Base-by-base conservation (phyloP, 768 basidiomycete genomes). In the Naganishia kalamii region DNA sequence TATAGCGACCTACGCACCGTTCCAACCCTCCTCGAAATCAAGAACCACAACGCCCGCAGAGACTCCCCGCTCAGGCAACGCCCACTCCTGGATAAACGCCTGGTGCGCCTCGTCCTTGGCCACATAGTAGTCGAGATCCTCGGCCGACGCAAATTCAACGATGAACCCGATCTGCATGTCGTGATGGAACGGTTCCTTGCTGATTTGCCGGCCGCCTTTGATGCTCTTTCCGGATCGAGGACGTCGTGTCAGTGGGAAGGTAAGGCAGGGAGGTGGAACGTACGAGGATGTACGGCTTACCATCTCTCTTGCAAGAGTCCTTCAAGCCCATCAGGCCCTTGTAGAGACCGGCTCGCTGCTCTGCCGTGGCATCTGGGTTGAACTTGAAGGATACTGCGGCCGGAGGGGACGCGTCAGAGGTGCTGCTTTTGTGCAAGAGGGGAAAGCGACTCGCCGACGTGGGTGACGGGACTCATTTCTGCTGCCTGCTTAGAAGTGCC, bases 251-350 rank as follows among this genome's bases (percentile, higher is more conserved):
- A 37, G 33, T n/a, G 4, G 21, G 62, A 37, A 1, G 35, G 27
- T 25, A n/a, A n/a, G n/a, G 50, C 17, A 23, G 49, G 29, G 40
- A 30, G 12, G 21, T 19, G 4, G n/a, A 43, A 60, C 64, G n/a
- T 21, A 65, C 64, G 13, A 65, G 27, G 54, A 65, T 65, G 57
- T 65, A 65, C 4, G 52, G 43, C 27, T 65, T 65, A 10, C 64
- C 64, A 37, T 65, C 64, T 57, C 40, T 57, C 32, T n/a, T 30
- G 33, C 64, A 65, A 11, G 5, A 19, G 10, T 59, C 43, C 44
- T 41, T 60, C 21, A 65, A 48, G 13, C 13, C 44, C 40, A 59
- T 30, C 44, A 65, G n/a, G 44, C 27, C 54, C 21, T 60, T 41
- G 57, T 59, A 48, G 21, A 65, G 29, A 6, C 44, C 49, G 15